Conservation (phyloP, 1,139 yeast species). For the Candida glucosophila region DNA sequence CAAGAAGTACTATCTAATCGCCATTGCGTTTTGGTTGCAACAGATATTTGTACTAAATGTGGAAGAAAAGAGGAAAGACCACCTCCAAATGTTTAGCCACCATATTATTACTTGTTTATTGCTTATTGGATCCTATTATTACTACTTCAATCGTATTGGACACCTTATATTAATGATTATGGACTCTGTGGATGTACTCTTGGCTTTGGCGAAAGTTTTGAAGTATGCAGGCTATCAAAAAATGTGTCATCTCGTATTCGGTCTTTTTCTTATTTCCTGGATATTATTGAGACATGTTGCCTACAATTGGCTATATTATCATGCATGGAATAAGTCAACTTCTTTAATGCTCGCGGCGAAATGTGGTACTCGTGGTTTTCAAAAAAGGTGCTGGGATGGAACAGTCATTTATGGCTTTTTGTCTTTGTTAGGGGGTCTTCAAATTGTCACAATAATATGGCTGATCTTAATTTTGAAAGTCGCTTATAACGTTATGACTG, state of each 20-base stretch:
- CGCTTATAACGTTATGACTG: conserved; percentile 59
- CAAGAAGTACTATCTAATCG: conserved; percentile 65
- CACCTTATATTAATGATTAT: conserved; percentile 68
- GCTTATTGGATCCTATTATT: conserved; percentile 64
- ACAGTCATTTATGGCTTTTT: conserved; percentile 42
- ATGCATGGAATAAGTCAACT: conserved; percentile 31
- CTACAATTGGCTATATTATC: conserved; percentile 59
- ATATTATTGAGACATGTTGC: conserved; percentile 63
- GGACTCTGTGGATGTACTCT: conserved; percentile 74
- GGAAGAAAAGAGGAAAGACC: conserved; percentile 76
- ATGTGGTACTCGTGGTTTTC: conserved; percentile 23
- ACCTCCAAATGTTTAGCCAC: conserved; percentile 79
- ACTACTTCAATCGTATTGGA: conserved; percentile 70
- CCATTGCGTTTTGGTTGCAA: conserved; percentile 72
- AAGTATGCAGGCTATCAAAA: conserved; percentile 57
- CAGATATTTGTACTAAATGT: conserved; percentile 70
- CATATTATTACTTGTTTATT: conserved; percentile 72
- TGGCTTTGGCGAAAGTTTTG: conserved; percentile 68
- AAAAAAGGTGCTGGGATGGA: conserved; percentile 53
- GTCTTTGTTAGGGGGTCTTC: conserved; percentile 54
- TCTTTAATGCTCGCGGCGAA: conserved; percentile 28
- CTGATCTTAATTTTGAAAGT: conserved; percentile 64
- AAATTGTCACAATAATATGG: conserved; percentile 65
- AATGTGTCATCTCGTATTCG: conserved; percentile 63
- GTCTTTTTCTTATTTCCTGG: conserved; percentile 64